These are phyloP conservation scores for Venturia carpophila DNA, from an alignment of 2,329 filamentous ascomycete genomes.

Conservation along the genomic window DNA sequence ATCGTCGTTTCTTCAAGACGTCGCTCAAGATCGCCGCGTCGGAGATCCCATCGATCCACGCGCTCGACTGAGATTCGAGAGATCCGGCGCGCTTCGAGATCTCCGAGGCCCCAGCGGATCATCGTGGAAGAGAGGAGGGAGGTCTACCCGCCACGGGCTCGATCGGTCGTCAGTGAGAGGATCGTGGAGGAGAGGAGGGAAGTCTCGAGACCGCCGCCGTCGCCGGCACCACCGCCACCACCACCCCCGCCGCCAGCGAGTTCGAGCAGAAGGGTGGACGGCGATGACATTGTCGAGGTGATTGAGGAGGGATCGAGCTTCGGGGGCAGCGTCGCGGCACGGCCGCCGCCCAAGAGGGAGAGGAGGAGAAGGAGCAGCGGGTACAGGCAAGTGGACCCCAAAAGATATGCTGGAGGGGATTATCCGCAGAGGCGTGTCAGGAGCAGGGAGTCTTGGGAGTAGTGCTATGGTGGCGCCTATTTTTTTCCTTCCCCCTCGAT, in stretches of 20 bases:
- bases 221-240: neutral
- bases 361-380: slow-evolving; percentile 34
- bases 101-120: slow-evolving; percentile 31
- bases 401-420: slow-evolving; percentile 16
- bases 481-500: neutral
- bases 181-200: slow-evolving; percentile 23
- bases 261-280: slow-evolving; percentile 24
- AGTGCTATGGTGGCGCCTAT: too few species aligned
- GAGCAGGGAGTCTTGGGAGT: neutral
- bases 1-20: slow-evolving; percentile 47
- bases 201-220: slow-evolving; percentile 27
- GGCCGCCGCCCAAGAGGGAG: slow-evolving; percentile 33
- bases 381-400: slow-evolving; percentile 43
- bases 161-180: slow-evolving; percentile 20
- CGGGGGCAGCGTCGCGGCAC: slow-evolving; percentile 26
- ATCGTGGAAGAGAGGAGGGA: slow-evolving; percentile 36
- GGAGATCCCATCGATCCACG: slow-evolving; percentile 19
- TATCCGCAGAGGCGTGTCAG: slow-evolving; percentile 21
- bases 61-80: slow-evolving; percentile 19
- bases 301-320: slow-evolving; percentile 48
- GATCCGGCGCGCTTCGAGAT: slow-evolving; percentile 27
- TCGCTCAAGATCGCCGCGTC: slow-evolving; percentile 21
- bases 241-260: neutral
- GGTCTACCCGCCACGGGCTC: slow-evolving; percentile 27
- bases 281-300: slow-evolving; percentile 51